phyloP scores from a whole-genome alignment of 371 early-diverging fungal genomes.

The Circinella umbellata region DNA sequence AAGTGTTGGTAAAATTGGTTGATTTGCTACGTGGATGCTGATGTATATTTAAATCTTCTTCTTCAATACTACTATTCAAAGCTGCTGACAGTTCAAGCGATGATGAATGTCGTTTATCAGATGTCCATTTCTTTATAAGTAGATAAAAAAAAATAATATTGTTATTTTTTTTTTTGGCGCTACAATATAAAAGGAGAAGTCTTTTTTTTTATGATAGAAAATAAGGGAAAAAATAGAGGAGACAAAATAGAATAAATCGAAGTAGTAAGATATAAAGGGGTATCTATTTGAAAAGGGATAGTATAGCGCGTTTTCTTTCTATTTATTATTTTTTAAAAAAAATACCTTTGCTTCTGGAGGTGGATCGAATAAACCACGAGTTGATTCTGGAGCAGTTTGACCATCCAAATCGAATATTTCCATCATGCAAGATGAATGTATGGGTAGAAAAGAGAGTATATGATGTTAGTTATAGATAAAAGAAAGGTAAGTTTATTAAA shows the following conservation, averaged over 20 bases:
- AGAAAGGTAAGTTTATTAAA: not conserved
- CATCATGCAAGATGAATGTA: constrained; percentile 15
- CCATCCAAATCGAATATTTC: constrained; percentile 43
- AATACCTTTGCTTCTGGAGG: constrained; percentile 32
- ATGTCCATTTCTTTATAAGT: constrained; percentile 5
- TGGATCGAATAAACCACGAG: constrained; percentile 52
- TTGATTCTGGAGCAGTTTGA: constrained; percentile 59
- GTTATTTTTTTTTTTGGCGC: not conserved
- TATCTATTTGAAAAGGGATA: not conserved
- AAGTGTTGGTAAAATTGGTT: constrained; percentile 4
- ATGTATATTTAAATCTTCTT: not conserved
- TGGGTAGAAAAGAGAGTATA: constrained; percentile 10
- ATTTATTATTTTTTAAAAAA: not conserved
- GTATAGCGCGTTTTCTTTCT: not conserved
- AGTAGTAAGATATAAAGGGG: no score
- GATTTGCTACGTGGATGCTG: constrained; percentile 22
- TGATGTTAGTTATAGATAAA: not conserved
- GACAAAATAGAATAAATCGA: no score
- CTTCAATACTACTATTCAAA: not conserved
- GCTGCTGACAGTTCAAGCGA: constrained; percentile 12
- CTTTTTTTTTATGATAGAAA: not conserved
- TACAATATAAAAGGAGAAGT: not conserved
- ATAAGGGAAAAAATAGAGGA: not conserved
- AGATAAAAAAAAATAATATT: no score
- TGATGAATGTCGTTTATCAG: constrained; percentile 16